Percentiles rank a stretch among this genome's conserved stretches.
Evolutionary conservation across 805 yeast species (phyloP).

Genomic region (Wickerhamiella hasegawae): DNA sequence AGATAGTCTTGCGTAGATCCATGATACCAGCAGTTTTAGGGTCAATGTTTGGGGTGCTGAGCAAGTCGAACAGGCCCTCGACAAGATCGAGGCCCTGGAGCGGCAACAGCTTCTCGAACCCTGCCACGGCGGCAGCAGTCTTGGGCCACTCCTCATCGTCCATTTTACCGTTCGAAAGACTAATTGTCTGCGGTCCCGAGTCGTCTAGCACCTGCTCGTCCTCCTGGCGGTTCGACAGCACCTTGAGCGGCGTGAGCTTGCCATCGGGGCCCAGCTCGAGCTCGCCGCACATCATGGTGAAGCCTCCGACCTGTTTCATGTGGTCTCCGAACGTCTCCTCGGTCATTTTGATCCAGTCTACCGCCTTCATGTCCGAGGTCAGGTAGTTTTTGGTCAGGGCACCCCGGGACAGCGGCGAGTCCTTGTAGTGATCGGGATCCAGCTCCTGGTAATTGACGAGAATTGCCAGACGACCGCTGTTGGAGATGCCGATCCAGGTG

Average conservation of each 20-base stretch:
- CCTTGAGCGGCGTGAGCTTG: constrained; percentile 1
- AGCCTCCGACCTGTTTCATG: constrained; percentile 15
- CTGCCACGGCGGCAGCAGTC: constrained; percentile 37
- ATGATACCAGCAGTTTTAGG: constrained; percentile 22
- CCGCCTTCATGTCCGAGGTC: constrained; percentile 22
- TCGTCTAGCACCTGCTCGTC: constrained; percentile 2
- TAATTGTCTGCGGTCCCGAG: constrained; percentile 26
- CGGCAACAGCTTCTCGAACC: constrained; percentile 16
- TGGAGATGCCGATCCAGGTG: constrained; percentile 75
- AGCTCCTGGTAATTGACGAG: constrained; percentile 59
- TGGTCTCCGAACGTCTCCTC: constrained; percentile 4
- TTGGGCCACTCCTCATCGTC: constrained; percentile 58
- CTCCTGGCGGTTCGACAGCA: constrained; percentile 8
- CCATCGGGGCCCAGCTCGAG: constrained; percentile 2
- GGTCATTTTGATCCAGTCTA: constrained; percentile 31
- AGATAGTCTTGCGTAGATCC: constrained; percentile 41
- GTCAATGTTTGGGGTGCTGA: constrained; percentile 31
- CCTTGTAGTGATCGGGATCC: constrained; percentile 13
- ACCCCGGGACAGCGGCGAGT: constrained; percentile 35
- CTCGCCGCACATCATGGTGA: constrained; percentile 17
- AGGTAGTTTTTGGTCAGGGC: constrained; percentile 32
- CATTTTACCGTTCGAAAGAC: constrained; percentile 53
- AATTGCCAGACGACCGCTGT: constrained; percentile 48
- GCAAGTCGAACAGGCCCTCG: constrained; percentile 35
- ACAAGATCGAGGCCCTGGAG: constrained; percentile 23